phyloP scores from a whole-genome alignment of 192 early-diverging fungal genomes.

The Dimargaris cristalligena region DNA sequence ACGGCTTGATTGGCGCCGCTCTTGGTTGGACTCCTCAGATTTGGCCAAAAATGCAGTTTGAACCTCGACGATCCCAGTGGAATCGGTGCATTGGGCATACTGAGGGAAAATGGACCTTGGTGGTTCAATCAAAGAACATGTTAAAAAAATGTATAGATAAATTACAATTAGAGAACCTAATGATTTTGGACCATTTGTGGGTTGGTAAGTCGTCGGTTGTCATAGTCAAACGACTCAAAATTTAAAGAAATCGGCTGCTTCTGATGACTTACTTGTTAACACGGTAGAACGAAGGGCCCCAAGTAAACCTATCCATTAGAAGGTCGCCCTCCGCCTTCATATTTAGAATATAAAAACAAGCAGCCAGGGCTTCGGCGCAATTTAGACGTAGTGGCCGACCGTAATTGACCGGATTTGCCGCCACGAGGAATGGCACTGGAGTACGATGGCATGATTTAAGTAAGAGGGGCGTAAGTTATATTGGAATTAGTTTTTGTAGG shows the following conservation, averaged over 20 bases:
- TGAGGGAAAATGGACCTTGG: constrained; percentile 54
- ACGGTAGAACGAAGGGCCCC: constrained; percentile 85
- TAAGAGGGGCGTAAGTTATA: neutral
- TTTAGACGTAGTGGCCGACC: constrained; percentile 91
- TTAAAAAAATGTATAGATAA: constrained; percentile 3
- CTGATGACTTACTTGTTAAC: constrained; percentile 62
- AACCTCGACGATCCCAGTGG: constrained; percentile 46
- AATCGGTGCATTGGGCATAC: constrained; percentile 62
- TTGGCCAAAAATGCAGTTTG: constrained; percentile 69
- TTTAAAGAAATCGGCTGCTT: neutral
- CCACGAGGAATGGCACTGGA: constrained; percentile 81
- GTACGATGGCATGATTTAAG: neutral
- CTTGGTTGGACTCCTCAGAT: constrained; percentile 47
- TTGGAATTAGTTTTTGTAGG: neutral
- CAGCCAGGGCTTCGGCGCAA: constrained; percentile 94
- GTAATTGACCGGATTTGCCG: constrained; percentile 96
- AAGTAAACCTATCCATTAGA: constrained; percentile 76
- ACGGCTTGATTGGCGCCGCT: constrained; percentile 23
- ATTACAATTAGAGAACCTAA: constrained; percentile 3
- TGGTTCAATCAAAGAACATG: neutral
- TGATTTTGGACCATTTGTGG: neutral
- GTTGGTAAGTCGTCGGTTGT: neutral
- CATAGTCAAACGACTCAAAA: neutral
- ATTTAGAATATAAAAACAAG: constrained; percentile 78
- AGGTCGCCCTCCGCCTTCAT: constrained; percentile 52